Evolutionary conservation across 2,329 filamentous ascomycete genomes (phyloP).

Genomic region (Alternaria brassicicola): DNA sequence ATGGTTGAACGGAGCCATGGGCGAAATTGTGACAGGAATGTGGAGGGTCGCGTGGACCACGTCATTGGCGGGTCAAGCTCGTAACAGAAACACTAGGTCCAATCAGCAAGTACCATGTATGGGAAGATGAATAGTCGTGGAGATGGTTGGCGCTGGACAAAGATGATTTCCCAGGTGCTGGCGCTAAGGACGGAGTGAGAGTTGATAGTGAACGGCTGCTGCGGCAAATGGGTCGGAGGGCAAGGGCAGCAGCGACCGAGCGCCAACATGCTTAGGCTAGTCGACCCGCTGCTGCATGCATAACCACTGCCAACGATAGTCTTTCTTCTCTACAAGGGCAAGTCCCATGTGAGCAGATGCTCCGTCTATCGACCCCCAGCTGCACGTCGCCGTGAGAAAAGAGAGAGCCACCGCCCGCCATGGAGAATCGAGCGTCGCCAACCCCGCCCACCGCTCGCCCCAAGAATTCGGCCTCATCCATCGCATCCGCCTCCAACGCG

Average conservation of each 20-base stretch:
- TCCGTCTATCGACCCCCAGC: slow-evolving; percentile 15
- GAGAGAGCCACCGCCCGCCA: slow-evolving; percentile 25
- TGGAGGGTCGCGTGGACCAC: slow-evolving; percentile 12
- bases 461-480: slow-evolving; percentile 38
- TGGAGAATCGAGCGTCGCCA: slow-evolving; percentile 41
- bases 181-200: slow-evolving; percentile 11
- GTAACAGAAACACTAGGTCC: neutral
- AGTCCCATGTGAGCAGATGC: slow-evolving; percentile 29
- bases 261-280: slow-evolving; percentile 15
- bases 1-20: neutral
- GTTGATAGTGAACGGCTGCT: slow-evolving; percentile 14
- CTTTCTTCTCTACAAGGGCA: slow-evolving; percentile 20
- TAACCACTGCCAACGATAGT: slow-evolving; percentile 17
- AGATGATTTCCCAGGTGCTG: slow-evolving; percentile 2
- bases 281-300: slow-evolving; percentile 17
- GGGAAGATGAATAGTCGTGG: neutral
- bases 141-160: slow-evolving; percentile 11
- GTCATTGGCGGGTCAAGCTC: slow-evolving; percentile 11
- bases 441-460: slow-evolving; percentile 42
- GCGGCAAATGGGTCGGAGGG: slow-evolving; percentile 20
- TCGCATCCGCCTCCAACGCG: slow-evolving; percentile 35
- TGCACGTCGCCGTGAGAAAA: slow-evolving; percentile 20
- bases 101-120: slow-evolving; percentile 11
- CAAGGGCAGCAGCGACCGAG: slow-evolving; percentile 14
- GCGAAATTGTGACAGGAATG: neutral